Evolutionary conservation across 2,329 filamentous ascomycete genomes (phyloP).

Genomic region (Trichoderma brevicompactum): DNA sequence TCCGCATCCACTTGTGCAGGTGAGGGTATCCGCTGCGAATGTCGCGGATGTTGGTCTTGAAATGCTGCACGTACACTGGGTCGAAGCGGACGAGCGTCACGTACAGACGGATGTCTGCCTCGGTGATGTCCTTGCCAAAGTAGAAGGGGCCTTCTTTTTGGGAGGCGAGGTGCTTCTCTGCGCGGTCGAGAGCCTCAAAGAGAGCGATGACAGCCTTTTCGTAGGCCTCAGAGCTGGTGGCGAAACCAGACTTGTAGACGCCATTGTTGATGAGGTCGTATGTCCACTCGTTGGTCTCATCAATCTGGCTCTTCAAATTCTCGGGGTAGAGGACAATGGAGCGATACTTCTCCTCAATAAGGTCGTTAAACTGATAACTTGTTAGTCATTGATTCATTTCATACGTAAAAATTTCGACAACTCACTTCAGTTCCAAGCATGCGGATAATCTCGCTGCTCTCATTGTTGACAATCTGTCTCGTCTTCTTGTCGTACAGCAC

Average conservation of each 20-base stretch:
- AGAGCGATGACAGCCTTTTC: conserved; percentile 71
- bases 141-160: conserved; percentile 65
- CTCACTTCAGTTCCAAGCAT: conserved; percentile 79
- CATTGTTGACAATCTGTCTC: conserved; percentile 83
- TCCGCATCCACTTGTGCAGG: conserved; percentile 79
- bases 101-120: conserved; percentile 77
- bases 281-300: conserved; percentile 78
- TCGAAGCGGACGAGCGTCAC: conserved; percentile 77
- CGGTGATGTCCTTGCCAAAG: conserved; percentile 76
- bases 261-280: conserved; percentile 76
- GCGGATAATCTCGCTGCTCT: conserved; percentile 89
- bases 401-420: neutral
- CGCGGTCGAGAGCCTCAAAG: conserved; percentile 76
- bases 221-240: conserved; percentile 79
- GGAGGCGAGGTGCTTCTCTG: conserved; percentile 68
- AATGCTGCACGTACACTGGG: conserved; percentile 83
- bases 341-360: conserved; percentile 64
- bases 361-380: conserved; percentile 65
- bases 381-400: neutral
- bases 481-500: conserved; percentile 80
- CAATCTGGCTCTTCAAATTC: conserved; percentile 68
- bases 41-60: conserved; percentile 84
- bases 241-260: conserved; percentile 80
- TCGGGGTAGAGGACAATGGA: conserved; percentile 70
- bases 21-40: conserved; percentile 82